phyloP scores from a whole-genome alignment of 176 grass and related monocot genomes.

The Oryza glumipatula region DNA sequence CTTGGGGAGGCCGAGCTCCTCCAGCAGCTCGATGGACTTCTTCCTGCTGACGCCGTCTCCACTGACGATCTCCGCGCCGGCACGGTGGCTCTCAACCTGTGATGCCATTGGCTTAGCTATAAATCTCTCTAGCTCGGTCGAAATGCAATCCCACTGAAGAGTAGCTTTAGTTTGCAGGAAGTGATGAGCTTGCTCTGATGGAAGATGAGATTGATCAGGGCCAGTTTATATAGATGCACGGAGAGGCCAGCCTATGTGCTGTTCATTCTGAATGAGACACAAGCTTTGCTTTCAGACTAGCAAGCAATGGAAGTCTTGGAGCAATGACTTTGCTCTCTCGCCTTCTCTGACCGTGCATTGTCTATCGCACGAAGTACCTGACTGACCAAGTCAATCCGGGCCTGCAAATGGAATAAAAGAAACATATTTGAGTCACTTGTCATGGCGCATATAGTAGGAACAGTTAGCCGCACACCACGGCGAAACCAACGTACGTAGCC shows the following conservation, averaged over 20 bases:
- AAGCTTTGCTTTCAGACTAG: not conserved
- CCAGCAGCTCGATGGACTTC: constrained; percentile 27
- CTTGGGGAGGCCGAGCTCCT: constrained; percentile 37
- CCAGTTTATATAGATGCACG: not conserved
- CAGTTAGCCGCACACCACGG: not conserved
- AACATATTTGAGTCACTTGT: not conserved
- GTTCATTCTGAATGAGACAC: not conserved
- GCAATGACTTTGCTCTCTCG: not conserved
- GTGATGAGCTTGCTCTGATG: not conserved
- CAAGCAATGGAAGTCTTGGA: not conserved
- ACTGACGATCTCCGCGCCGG: not conserved
- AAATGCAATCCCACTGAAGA: not conserved
- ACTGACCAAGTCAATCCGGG: not conserved
- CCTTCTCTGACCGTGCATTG: not conserved
- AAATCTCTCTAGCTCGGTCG: not conserved
- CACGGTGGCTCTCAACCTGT: not conserved
- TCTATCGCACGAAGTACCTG: not conserved
- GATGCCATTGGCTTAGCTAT: not conserved
- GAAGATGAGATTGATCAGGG: not conserved
- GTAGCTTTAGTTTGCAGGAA: not conserved
- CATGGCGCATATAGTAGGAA: not conserved
- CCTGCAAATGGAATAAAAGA: not conserved
- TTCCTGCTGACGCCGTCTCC: constrained; percentile 1
- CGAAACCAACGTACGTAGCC: constrained; percentile 2
- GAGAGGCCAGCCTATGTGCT: not conserved